These are phyloP conservation scores for Sporisorium reilianum DNA, from an alignment of 1,284 basidiomycete genomes.

Conservation along the genomic window DNA sequence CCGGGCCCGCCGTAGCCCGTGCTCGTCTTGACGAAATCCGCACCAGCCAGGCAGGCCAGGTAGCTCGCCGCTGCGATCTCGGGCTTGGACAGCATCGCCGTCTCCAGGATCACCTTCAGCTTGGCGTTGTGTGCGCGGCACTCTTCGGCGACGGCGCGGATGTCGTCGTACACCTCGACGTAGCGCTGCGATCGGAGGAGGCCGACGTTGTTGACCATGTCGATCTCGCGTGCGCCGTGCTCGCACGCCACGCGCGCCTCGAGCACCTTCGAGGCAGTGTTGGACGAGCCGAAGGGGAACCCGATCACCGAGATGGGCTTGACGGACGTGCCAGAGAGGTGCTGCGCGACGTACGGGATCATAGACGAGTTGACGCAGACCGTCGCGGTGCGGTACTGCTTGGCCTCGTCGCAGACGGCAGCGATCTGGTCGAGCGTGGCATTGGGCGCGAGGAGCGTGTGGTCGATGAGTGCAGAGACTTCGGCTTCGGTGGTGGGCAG, in stretches of 20 bases:
- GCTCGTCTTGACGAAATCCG: slow-evolving; percentile 63
- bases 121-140: slow-evolving; percentile 31
- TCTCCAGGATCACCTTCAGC: slow-evolving; percentile 64
- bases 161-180: slow-evolving; percentile 48
- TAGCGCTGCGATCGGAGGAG: slow-evolving; percentile 44
- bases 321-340: slow-evolving; percentile 66
- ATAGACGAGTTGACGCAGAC: slow-evolving; percentile 63
- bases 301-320: slow-evolving; percentile 53
- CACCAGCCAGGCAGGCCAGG: slow-evolving; percentile 58
- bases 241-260: slow-evolving; percentile 48
- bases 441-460: slow-evolving; percentile 62
- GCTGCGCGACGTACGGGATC: slow-evolving; percentile 72
- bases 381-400: slow-evolving; percentile 46
- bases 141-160: slow-evolving; percentile 49
- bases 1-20: slow-evolving; percentile 63
- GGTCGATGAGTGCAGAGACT: slow-evolving; percentile 58
- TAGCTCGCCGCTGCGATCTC: slow-evolving; percentile 54
- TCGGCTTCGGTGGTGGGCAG: slow-evolving; percentile 38
- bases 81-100: slow-evolving; percentile 48
- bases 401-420: slow-evolving; percentile 49
- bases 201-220: slow-evolving; percentile 67
- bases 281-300: slow-evolving; percentile 54
- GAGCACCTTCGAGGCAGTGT: slow-evolving; percentile 48
- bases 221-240: slow-evolving; percentile 60
- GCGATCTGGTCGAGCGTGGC: slow-evolving; percentile 49